Percentiles rank a stretch among this genome's conserved stretches.
Conservation (phyloP, 441 rosid genomes). For the Populus trichocarpa region DNA sequence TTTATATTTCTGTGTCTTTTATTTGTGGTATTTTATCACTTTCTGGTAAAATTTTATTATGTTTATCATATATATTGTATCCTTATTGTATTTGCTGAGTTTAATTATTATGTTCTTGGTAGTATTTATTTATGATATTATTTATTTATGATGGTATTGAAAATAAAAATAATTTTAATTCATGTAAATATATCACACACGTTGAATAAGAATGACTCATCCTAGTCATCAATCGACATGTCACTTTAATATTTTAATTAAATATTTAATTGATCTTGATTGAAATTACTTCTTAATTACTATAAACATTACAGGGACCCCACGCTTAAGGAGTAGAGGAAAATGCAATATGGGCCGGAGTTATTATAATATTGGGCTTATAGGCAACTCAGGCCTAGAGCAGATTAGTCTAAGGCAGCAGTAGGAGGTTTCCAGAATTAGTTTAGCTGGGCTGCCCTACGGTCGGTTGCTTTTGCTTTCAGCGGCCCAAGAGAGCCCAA, state of each 20-base stretch:
- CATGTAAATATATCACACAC: not conserved
- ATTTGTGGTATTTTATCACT: not conserved
- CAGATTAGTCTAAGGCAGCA: not conserved
- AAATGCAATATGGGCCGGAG: not conserved
- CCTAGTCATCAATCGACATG: not conserved
- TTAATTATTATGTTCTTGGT: not conserved
- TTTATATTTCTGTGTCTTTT: not conserved
- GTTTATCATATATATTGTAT: not conserved
- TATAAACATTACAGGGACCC: not conserved
- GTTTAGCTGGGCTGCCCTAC: not conserved
- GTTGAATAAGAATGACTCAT: not conserved
- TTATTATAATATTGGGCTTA: not conserved
- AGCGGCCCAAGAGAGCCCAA: not conserved
- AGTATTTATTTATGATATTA: too few relatives aligned
- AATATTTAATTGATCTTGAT: not conserved
- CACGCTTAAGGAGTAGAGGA: not conserved
- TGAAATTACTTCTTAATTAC: not conserved
- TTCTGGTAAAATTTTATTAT: too few relatives aligned
- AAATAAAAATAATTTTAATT: too few relatives aligned
- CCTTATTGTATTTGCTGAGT: not conserved
- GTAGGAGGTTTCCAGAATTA: too few relatives aligned
- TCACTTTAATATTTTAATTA: too few relatives aligned
- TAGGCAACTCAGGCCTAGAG: too few relatives aligned
- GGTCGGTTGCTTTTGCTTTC: not conserved
- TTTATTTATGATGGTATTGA: too few relatives aligned